Evolutionary conservation across 805 yeast species (phyloP).

Genomic region (Priceomyces haplophilus): DNA sequence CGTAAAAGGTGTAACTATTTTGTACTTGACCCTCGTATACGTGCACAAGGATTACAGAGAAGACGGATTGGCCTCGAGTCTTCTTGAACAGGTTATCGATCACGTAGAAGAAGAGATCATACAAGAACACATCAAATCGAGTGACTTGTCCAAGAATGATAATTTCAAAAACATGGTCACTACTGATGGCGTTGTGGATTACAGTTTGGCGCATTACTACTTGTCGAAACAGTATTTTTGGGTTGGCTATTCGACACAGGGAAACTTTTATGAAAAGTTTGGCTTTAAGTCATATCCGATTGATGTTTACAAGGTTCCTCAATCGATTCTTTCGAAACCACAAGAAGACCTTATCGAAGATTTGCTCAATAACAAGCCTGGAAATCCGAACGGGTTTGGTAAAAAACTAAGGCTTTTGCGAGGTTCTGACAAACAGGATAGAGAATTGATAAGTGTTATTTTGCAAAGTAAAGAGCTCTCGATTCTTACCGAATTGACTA

Average conservation of each 20-base stretch:
- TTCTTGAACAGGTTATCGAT: constrained; percentile 27
- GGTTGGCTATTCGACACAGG: constrained; percentile 70
- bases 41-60: constrained; percentile 24
- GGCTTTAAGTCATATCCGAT: constrained; percentile 49
- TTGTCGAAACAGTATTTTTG: constrained; percentile 36
- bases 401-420: constrained; percentile 28
- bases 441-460: constrained; percentile 27
- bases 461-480: constrained; percentile 34
- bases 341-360: constrained; percentile 20
- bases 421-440: constrained; percentile 22
- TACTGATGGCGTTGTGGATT: constrained; percentile 26
- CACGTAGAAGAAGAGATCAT: constrained; percentile 30
- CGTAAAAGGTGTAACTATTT: constrained; percentile 26
- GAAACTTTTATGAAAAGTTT: constrained; percentile 58
- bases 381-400: constrained; percentile 16
- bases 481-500: constrained; percentile 35
- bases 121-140: constrained; percentile 19
- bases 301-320: constrained; percentile 33
- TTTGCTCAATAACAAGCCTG: constrained; percentile 13
- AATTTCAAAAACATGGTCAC: constrained; percentile 32
- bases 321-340: constrained; percentile 13
- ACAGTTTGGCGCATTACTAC: constrained; percentile 29
- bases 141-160: constrained; percentile 23
- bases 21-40: constrained; percentile 27
- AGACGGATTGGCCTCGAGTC: constrained; percentile 27